Evolutionary conservation across 345 rosid species (phyloP), one percentile per base, ranked within the genome.

Genomic region (Trapa incisa): DNA sequence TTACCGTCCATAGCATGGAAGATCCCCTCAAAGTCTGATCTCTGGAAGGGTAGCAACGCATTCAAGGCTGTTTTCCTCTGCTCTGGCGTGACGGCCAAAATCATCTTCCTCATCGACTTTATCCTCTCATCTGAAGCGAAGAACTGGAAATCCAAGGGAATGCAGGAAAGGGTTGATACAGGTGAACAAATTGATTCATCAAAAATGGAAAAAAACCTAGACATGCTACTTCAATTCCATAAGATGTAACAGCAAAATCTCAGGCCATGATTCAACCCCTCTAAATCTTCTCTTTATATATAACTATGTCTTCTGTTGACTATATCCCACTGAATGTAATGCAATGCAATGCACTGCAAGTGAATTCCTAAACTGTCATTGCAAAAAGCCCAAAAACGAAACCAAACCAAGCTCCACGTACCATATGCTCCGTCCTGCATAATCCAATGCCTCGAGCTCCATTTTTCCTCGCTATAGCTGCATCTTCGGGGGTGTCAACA

Each of bases 401-500:
- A 22, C 29, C 29, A 22, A 22, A 22, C 29, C 29, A 22, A 22
- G 29, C 29, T 22, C 43, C 7, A 8, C 43, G 38, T 81, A 90
- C 98, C 98, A 93, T 93, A 76, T 90, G 98, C 67, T 90, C 97
- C 15, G 98, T 93, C 74, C 97, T 80, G 70, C 98, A 93, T 36
- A 90, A 92, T 50, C 98, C 98, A 60, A 93, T 90, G 67, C 98
- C 98, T 77, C 90, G 75, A 57, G 96, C 98, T 38, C 98, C 98
- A 65, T 93, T 93, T 22, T 89, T 88, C 77, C 96, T 83, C 61
- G 97, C 94, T 5, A 88, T 82, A 35, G 68, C 61, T 15, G 98
- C 98, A 72, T 93, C 98, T 69, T 87, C 94, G 54, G 98, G 98
- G n/a, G 98, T 93, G 73, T 93, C 98, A 58, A 88, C 96, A 79